phyloP scores from a whole-genome alignment of 2,329 filamentous ascomycete species.

The Calonectria crousiana region DNA sequence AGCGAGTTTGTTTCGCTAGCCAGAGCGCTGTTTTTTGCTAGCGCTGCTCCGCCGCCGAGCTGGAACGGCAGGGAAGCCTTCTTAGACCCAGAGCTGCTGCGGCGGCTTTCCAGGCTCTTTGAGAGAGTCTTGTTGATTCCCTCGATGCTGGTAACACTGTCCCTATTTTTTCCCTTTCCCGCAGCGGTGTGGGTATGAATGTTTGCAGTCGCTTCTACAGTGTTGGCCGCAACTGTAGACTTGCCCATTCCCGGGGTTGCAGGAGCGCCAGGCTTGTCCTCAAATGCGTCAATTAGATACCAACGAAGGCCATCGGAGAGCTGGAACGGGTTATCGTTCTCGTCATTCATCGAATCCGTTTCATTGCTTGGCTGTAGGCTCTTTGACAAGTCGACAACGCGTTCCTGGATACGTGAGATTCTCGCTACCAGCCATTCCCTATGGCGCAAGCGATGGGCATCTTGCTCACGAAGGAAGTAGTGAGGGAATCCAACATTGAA shows the following conservation, averaged over 20 bases:
- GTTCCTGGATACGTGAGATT: conserved; percentile 91
- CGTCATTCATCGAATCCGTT: conserved; percentile 65
- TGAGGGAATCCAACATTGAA: conserved; percentile 98
- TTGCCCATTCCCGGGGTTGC: conserved; percentile 93
- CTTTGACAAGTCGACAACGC: conserved; percentile 91
- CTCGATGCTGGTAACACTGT: conserved; percentile 70
- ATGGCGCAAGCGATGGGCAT: conserved; percentile 84
- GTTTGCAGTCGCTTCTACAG: conserved; percentile 87
- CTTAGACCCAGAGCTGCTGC: conserved; percentile 88
- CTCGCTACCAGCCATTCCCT: conserved; percentile 97
- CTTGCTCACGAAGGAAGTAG: conserved; percentile 95
- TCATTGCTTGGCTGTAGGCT: conserved; percentile 69
- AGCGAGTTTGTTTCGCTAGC: conserved; percentile 72
- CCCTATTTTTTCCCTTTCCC: conserved; percentile 58
- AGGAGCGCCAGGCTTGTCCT: conserved; percentile 92
- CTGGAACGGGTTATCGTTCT: conserved; percentile 97
- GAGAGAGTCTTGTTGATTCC: conserved; percentile 83
- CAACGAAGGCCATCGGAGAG: conserved; percentile 94
- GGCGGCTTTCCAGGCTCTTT: conserved; percentile 90
- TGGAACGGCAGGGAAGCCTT: conserved; percentile 72
- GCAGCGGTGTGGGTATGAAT: conserved; percentile 65
- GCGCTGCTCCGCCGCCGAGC: conserved; percentile 54
- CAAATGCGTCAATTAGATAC: conserved; percentile 94
- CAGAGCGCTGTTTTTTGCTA: conserved; percentile 63
- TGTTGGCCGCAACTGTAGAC: conserved; percentile 88